Base-by-base conservation (phyloP, 441 rosid genomes). In the Populus tomentosa region DNA sequence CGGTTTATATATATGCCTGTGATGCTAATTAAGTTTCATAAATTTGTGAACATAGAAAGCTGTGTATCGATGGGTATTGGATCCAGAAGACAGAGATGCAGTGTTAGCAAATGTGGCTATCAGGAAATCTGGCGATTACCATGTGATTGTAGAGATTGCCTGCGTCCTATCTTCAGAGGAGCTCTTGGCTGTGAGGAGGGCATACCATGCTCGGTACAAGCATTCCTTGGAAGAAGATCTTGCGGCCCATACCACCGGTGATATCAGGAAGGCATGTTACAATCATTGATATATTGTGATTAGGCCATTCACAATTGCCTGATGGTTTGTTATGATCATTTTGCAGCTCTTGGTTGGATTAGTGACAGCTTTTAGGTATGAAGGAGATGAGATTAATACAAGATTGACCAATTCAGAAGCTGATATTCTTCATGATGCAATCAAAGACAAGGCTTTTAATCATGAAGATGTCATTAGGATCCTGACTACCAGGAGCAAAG, bases 381-480 rank as follows among this genome's bases (percentile, higher is more conserved):
- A 84, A 65, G 95, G 93, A 3, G 77, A 53, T 5, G 95, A 91
- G 71, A 82, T 89, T 7, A 84, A 86, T 23, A 75, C 67, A 5
- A 79, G 86, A 70, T 40, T 89, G 73, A 88, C 88, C 0, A 78
- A 84, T 18, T 73, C 88, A 0, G 95, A 91, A 78, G 92, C 91
- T 5, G 85, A 76, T n/a, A 72, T 79, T 73, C 93, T 91, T 68
- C 87, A 84, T 21, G 85, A 82, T 40, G 91, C 87, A 18, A 77
- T 86, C 75, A 85, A 87, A 66, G 32, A 30, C 32, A 85, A 90
- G 79, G 79, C 67, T 1, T 79, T 74, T 56, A 81, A 86, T 80
- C 88, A 88, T 36, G 93, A 91, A 33, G 93, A 89, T 42, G 73
- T 87, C 18, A 82, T 91, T 20, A 81, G 95, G 80, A 90, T 91